Conservation (phyloP, 2,329 filamentous ascomycete species). For the Calonectria fujianensis region DNA sequence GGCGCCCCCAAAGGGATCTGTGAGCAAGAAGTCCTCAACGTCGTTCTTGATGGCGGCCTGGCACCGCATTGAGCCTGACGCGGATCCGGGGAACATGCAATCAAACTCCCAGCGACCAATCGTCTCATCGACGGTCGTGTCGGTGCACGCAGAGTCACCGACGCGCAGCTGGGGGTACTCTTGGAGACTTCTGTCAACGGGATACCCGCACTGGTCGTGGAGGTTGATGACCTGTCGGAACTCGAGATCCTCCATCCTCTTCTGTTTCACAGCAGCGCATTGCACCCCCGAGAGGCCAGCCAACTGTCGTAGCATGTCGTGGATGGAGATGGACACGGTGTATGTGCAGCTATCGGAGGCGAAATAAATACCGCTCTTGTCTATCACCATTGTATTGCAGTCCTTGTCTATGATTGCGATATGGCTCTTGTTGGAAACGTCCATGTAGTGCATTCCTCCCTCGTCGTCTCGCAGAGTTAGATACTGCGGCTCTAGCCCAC, state of each 20-base stretch:
- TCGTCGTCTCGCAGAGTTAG: slow-evolving; percentile 57
- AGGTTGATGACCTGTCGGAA: slow-evolving; percentile 60
- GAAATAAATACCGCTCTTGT: slow-evolving; percentile 60
- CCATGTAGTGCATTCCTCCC: slow-evolving; percentile 56
- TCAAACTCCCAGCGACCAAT: slow-evolving; percentile 60
- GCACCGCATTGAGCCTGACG: slow-evolving; percentile 56
- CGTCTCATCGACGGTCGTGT: slow-evolving; percentile 53
- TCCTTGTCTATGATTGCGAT: slow-evolving; percentile 58
- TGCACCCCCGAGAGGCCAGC: slow-evolving; percentile 55
- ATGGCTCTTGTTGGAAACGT: slow-evolving; percentile 58
- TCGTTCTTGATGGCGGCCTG: slow-evolving; percentile 58
- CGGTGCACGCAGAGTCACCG: slow-evolving; percentile 57
- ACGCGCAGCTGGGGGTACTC: slow-evolving; percentile 58
- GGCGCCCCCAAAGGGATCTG: slow-evolving; percentile 60
- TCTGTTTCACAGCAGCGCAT: slow-evolving; percentile 54
- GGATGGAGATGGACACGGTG: slow-evolving; percentile 58
- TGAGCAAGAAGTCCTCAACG: slow-evolving; percentile 58
- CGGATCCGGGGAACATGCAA: slow-evolving; percentile 60
- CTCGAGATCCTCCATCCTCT: slow-evolving; percentile 52
- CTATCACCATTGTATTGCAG: slow-evolving; percentile 59
- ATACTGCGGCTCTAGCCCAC: slow-evolving; percentile 58
- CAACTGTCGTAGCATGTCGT: slow-evolving; percentile 60
- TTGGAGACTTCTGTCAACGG: slow-evolving; percentile 53
- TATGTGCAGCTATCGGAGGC: slow-evolving; percentile 58
- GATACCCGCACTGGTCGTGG: slow-evolving; percentile 60